Evolutionary conservation across 495 filamentous ascomycete genomes (phyloP).

Genomic region (Geoglossum glabrum): DNA sequence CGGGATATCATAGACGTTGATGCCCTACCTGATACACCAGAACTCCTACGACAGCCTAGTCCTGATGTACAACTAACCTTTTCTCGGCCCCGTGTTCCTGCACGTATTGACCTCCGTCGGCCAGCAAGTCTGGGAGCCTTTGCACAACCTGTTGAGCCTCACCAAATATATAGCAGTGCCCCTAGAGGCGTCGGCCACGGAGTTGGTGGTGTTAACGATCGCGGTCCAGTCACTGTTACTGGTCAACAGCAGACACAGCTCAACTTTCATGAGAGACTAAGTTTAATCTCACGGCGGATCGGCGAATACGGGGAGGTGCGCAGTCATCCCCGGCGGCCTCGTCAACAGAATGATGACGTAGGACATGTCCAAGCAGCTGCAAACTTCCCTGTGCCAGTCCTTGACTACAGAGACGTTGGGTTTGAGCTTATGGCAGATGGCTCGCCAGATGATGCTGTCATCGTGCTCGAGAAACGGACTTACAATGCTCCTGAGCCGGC

Average conservation of each 20-base stretch:
- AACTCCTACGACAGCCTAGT: neutral
- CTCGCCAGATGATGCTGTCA: constrained; percentile 11
- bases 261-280: neutral
- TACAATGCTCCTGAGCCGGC: constrained; percentile 40
- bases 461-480: constrained; percentile 14
- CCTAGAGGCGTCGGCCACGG: neutral
- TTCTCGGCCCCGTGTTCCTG: constrained; percentile 1
- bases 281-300: neutral
- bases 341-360: neutral
- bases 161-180: neutral
- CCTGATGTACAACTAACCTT: constrained; percentile 4
- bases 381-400: neutral
- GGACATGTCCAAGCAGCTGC: neutral
- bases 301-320: neutral
- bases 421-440: constrained; percentile 10
- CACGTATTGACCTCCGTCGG: neutral
- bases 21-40: constrained; percentile 15
- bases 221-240: neutral
- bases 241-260: neutral
- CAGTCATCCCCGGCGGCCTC: neutral
- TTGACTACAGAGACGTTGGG: neutral
- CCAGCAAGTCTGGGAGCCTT: neutral
- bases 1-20: constrained; percentile 15
- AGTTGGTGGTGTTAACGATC: neutral
- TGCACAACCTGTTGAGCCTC: neutral